phyloP scores from a whole-genome alignment of 2,329 filamentous ascomycete species.

The Exophiala bonariae region DNA sequence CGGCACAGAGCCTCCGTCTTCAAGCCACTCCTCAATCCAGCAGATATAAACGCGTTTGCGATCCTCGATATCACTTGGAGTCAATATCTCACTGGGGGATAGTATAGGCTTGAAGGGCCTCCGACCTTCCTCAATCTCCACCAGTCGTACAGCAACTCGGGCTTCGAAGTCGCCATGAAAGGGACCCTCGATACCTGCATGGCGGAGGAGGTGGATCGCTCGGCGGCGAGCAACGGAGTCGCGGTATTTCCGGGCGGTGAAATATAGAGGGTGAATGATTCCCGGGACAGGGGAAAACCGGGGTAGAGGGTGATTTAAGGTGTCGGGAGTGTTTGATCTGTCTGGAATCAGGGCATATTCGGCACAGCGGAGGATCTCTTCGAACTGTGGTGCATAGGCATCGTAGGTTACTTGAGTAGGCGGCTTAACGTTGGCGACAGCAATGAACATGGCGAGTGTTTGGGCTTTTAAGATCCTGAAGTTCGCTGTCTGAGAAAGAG shows the following conservation, averaged over 20 bases:
- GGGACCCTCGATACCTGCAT: slow-evolving; percentile 10
- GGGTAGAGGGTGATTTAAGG: neutral
- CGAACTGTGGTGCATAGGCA: slow-evolving; percentile 8
- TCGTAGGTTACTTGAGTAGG: slow-evolving; percentile 9
- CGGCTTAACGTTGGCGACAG: slow-evolving; percentile 7
- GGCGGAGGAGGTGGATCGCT: slow-evolving; percentile 11
- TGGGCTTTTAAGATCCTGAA: slow-evolving; percentile 10
- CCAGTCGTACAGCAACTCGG: slow-evolving; percentile 3
- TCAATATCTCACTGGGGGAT: neutral
- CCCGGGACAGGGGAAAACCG: slow-evolving; percentile 7
- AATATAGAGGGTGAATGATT: slow-evolving; percentile 10
- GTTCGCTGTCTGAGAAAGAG: neutral
- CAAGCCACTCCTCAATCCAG: neutral
- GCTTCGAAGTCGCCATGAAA: slow-evolving; percentile 11
- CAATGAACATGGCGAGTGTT: slow-evolving; percentile 9
- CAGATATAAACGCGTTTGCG: slow-evolving; percentile 6
- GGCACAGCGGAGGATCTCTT: slow-evolving; percentile 8
- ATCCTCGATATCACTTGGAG: slow-evolving; percentile 1
- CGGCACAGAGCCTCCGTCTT: neutral
- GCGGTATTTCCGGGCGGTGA: slow-evolving; percentile 12
- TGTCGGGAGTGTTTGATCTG: neutral
- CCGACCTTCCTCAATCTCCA: slow-evolving; percentile 9
- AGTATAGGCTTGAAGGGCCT: slow-evolving; percentile 8
- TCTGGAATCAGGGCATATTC: neutral
- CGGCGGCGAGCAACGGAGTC: slow-evolving; percentile 5